Conservation (phyloP, 208 protist genomes). For the Blastocrithidia nonstop region DNA sequence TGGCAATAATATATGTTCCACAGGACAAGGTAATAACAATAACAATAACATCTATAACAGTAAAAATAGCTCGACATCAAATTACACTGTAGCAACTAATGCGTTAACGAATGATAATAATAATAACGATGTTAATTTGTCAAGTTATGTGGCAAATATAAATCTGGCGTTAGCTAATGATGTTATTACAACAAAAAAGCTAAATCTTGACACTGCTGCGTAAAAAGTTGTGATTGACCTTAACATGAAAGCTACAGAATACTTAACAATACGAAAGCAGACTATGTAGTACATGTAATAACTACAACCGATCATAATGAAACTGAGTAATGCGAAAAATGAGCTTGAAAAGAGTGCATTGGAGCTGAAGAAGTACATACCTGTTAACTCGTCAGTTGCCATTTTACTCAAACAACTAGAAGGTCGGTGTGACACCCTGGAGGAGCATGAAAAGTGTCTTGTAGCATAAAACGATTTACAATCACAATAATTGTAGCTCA, state of each 20-base stretch:
- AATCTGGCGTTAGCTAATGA: not conserved
- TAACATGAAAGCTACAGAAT: conserved; percentile 42
- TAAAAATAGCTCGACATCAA: no score
- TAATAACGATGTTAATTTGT: no score
- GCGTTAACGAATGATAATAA: no score
- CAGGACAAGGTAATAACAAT: no score
- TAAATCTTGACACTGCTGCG: conserved; percentile 30
- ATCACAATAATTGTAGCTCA: conserved; percentile 39
- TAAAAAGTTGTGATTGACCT: conserved; percentile 56
- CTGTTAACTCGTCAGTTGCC: conserved; percentile 22
- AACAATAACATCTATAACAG: no score
- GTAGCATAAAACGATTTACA: conserved; percentile 34
- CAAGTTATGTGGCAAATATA: not conserved
- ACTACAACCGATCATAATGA: conserved; percentile 25
- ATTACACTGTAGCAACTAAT: no score
- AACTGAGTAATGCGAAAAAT: conserved; percentile 30
- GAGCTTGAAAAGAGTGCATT: conserved; percentile 19
- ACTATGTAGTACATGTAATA: conserved; percentile 19
- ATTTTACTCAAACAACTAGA: conserved; percentile 20
- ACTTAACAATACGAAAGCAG: conserved; percentile 40
- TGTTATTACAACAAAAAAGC: not conserved
- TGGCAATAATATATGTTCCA: no score
- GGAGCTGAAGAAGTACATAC: conserved; percentile 38
- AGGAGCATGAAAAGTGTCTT: conserved; percentile 42
- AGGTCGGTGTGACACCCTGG: conserved; percentile 19